phyloP scores from a whole-genome alignment of 495 filamentous ascomycete genomes.

The Podospora anserina region DNA sequence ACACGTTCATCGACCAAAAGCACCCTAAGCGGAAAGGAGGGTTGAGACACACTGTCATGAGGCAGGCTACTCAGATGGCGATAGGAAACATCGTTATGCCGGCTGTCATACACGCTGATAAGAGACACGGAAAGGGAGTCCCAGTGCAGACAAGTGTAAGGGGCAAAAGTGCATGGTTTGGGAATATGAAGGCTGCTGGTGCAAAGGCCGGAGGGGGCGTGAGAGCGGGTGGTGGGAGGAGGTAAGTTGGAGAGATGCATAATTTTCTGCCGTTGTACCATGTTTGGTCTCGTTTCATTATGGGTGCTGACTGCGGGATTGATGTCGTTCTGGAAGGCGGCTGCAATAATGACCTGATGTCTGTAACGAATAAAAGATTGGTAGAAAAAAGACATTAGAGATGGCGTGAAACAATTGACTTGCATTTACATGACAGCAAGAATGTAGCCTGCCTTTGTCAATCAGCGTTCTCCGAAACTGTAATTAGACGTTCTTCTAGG shows the following conservation, averaged over 20 bases:
- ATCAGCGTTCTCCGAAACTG: background rate
- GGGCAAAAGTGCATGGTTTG: background rate
- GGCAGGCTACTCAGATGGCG: background rate
- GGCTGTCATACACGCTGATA: background rate
- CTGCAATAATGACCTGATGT: background rate
- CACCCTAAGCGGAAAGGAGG: slow-evolving; percentile 18
- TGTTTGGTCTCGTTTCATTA: background rate
- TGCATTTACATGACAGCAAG: background rate
- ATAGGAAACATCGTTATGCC: slow-evolving; percentile 2
- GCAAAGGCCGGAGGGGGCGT: background rate
- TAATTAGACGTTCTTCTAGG: background rate
- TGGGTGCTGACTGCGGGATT: background rate
- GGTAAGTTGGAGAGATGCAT: background rate
- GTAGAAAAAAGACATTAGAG: background rate
- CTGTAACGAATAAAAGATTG: background rate
- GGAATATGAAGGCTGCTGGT: background rate
- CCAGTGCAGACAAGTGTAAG: background rate
- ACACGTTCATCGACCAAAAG: slow-evolving; percentile 28
- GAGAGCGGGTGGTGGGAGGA: background rate
- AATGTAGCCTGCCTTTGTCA: background rate
- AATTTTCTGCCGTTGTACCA: background rate
- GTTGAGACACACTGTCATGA: slow-evolving; percentile 10
- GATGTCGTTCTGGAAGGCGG: background rate
- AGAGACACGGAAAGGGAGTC: slow-evolving; percentile 5
- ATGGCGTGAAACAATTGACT: background rate